Evolutionary conservation across 345 rosid species (phyloP).

Genomic region (Sisymbrium irio): DNA sequence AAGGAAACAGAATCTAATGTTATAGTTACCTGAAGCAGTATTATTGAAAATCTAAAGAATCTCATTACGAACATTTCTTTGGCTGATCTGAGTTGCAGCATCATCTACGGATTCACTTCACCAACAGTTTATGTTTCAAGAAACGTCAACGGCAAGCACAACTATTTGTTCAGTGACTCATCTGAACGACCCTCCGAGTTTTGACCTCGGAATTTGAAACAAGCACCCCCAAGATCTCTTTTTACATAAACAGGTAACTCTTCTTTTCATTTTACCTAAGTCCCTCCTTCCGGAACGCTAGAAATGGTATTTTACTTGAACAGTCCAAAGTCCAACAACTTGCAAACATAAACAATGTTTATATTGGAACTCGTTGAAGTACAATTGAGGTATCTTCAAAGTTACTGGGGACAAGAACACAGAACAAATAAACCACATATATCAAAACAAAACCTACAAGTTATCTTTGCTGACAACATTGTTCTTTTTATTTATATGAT

Average conservation of each 20-base stretch:
- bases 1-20: neutral
- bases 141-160: slow-evolving; percentile 7
- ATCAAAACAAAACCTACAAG: neutral
- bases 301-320: neutral
- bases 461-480: neutral
- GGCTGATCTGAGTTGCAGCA: slow-evolving; percentile 3
- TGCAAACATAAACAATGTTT: neutral
- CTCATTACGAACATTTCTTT: slow-evolving; percentile 9
- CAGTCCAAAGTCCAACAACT: neutral
- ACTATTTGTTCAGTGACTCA: slow-evolving; percentile 11
- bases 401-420: neutral
- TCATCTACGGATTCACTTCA: slow-evolving; percentile 5
- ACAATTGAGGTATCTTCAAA: neutral
- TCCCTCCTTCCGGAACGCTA: neutral
- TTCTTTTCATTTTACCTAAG: neutral
- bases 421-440: neutral
- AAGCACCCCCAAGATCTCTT: slow-evolving; percentile 12
- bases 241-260: neutral
- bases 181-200: slow-evolving; percentile 41
- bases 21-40: neutral
- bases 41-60: neutral
- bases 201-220: slow-evolving; percentile 56
- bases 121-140: slow-evolving; percentile 9
- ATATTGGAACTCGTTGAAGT: neutral
- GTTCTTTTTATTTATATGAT: neutral